These are phyloP conservation scores for Arthrocladium fulminans DNA, from an alignment of 2,329 filamentous ascomycete species.

Conservation along the genomic window DNA sequence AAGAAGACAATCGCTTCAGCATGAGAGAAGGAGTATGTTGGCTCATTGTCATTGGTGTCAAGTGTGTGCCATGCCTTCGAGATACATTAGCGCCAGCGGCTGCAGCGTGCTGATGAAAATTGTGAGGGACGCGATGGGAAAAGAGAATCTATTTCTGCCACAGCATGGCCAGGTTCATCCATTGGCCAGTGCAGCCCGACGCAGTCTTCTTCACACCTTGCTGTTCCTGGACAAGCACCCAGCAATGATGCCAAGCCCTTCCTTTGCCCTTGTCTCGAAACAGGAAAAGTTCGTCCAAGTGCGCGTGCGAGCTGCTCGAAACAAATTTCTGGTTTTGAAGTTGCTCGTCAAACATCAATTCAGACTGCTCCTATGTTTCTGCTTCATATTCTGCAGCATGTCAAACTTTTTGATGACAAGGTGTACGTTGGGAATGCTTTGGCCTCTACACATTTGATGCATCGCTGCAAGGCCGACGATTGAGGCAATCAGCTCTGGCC, in stretches of 20 bases:
- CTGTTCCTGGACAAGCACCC: neutral
- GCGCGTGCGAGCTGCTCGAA: neutral
- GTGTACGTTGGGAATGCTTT: neutral
- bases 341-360: neutral
- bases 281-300: neutral
- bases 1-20: neutral
- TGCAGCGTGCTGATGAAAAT: neutral
- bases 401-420: neutral
- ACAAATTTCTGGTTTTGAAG: neutral
- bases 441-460: neutral
- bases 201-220: neutral
- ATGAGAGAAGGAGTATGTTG: neutral
- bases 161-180: neutral
- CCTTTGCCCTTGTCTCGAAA: neutral
- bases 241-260: neutral
- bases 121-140: neutral
- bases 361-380: no score
- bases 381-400: neutral
- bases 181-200: neutral
- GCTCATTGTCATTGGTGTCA: constrained; percentile 4
- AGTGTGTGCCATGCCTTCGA: neutral
- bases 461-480: neutral
- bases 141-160: neutral
- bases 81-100: constrained; percentile 9
- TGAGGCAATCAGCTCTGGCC: neutral